phyloP scores from a whole-genome alignment of 768 basidiomycete genomes.

The Russula compacta region DNA sequence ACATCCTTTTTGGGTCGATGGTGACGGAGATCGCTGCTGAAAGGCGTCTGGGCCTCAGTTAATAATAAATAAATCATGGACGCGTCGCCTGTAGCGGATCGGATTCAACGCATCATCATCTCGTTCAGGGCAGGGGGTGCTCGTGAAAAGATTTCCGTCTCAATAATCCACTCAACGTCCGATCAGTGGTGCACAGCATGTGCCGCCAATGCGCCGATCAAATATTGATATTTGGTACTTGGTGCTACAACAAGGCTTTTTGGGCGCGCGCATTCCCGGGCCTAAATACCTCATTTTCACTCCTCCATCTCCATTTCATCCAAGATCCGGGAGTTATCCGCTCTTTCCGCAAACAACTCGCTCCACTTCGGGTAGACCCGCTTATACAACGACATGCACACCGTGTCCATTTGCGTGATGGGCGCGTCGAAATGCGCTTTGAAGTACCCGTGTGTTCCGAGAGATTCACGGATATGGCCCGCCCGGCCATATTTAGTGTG shows the following conservation, averaged over 20 bases:
- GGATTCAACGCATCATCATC: too few relatives aligned
- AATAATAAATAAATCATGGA: too few relatives aligned
- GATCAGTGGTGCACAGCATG: too few relatives aligned
- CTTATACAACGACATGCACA: conserved; percentile 95
- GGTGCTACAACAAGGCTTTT: background rate
- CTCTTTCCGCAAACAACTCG: conserved; percentile 35
- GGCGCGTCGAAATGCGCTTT: conserved; percentile 94
- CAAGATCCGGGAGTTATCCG: background rate
- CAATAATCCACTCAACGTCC: too few relatives aligned
- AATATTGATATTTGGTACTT: too few relatives aligned
- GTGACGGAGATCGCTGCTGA: too few relatives aligned
- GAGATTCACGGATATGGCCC: conserved; percentile 85
- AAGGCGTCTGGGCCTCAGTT: too few relatives aligned
- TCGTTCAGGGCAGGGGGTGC: too few relatives aligned
- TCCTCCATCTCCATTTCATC: conserved; percentile 26
- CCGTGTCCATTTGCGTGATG: conserved; percentile 92
- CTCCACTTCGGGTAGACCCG: conserved; percentile 88
- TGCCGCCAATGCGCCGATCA: too few relatives aligned
- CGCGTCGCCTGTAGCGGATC: too few relatives aligned
- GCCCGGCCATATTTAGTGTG: conserved; percentile 84
- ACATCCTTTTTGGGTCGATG: too few relatives aligned
- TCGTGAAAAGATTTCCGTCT: too few relatives aligned
- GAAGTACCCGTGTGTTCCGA: conserved; percentile 95
- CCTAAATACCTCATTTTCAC: background rate
- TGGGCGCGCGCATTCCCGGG: background rate